These are phyloP conservation scores for Trypethelium eluteriae DNA, from an alignment of 495 filamentous ascomycete species.

Conservation along the genomic window DNA sequence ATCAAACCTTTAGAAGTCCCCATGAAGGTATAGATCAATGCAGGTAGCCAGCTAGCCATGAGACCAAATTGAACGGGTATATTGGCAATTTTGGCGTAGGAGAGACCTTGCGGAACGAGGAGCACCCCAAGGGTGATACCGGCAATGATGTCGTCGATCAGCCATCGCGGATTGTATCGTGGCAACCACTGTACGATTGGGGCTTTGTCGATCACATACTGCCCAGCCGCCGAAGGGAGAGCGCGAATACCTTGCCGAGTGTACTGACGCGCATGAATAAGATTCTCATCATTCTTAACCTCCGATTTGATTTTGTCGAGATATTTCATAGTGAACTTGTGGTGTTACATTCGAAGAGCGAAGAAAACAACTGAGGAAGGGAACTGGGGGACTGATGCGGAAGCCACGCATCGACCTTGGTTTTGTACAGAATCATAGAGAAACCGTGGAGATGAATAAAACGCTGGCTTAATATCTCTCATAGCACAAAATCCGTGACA, in stretches of 20 bases:
- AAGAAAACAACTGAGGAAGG: not conserved
- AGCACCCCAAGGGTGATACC: slow-evolving; percentile 46
- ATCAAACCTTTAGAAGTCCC: slow-evolving; percentile 47
- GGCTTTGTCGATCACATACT: slow-evolving; percentile 44
- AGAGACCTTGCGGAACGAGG: slow-evolving; percentile 46
- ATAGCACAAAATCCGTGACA: not conserved
- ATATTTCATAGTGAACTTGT: not conserved
- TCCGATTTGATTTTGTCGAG: not conserved
- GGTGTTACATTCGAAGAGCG: too few relatives aligned
- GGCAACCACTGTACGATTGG: slow-evolving; percentile 49
- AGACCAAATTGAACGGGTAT: slow-evolving; percentile 47
- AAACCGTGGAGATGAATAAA: too few relatives aligned
- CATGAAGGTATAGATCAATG: slow-evolving; percentile 46
- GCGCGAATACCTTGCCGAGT: slow-evolving; percentile 17
- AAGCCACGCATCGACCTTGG: too few relatives aligned
- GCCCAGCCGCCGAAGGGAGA: slow-evolving; percentile 31
- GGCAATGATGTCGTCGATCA: slow-evolving; percentile 44
- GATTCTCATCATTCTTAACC: not conserved
- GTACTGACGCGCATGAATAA: not conserved
- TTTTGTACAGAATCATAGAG: too few relatives aligned
- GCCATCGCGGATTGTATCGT: slow-evolving; percentile 42
- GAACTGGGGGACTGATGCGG: not conserved
- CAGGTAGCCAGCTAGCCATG: slow-evolving; percentile 47
- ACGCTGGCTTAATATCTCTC: not conserved
- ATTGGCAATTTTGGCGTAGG: slow-evolving; percentile 47